Evolutionary conservation across 768 basidiomycete species (phyloP), one percentile per base, ranked within the genome.

Genomic region (Trametes gibbosa): DNA sequence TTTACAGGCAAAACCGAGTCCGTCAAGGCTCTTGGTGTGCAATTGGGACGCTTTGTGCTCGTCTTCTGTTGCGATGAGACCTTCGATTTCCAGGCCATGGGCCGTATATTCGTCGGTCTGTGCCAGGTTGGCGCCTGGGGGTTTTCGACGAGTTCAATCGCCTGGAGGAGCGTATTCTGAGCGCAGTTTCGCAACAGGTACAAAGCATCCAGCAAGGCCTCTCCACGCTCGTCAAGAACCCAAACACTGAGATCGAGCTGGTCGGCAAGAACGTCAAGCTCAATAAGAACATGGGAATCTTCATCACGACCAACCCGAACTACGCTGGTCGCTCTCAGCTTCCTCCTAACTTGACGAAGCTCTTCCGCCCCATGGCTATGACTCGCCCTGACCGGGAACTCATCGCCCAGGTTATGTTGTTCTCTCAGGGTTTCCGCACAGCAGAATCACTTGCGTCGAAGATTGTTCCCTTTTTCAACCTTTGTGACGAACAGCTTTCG

Each of bases 51-150:
- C 37, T 99, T 99, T 68, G 97, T 99, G n/a, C 81, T 99, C 48
- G 97, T 99, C n/a, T 99, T 99, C 77, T 98, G 97, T 71, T 99
- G 97, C 69, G 97, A 99, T 73, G 97, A 99, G 73, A 97, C 92
- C 0, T 98, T 99, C 74, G 97, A 99, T 74, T 98, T 98, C 80
- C 95, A 98, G 72, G 97, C 97, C 1, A 98, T 99, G 97, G 97
- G 97, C 63, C 91, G 97, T 63, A 98, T 99, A 66, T 99, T 99
- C 71, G 87, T 98, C 66, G 97, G 97, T 51, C 83, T 99, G 14
- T 99, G 97, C 75, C 95, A 97, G 79, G 97, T 98, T 35, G 97
- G 97, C 32, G 97, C 97, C 0, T 99, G 97, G 97, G 97, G 97
- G 13, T 95, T 69, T 95, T 95, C 74, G 95, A 97, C 70, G 95